phyloP scores from a whole-genome alignment of 2,329 filamentous ascomycete genomes.

The Aspergillus hortae region DNA sequence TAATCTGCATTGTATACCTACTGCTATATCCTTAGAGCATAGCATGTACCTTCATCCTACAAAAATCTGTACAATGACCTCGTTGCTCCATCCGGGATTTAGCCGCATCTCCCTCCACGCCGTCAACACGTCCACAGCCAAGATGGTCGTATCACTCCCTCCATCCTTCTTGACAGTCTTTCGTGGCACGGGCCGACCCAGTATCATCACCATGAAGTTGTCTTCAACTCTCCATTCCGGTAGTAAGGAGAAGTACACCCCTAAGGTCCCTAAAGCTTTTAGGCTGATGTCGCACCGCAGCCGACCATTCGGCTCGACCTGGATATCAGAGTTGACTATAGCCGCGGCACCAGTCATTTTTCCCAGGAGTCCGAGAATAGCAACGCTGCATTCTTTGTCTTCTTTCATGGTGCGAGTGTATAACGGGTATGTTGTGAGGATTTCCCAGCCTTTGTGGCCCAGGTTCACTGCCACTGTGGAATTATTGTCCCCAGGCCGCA shows the following conservation, averaged over 20 bases:
- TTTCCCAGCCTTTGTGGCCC: slow-evolving; percentile 68
- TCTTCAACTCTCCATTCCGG: slow-evolving; percentile 57
- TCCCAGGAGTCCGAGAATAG: slow-evolving; percentile 72
- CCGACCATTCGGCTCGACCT: slow-evolving; percentile 56
- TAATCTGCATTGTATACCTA: too few relatives aligned
- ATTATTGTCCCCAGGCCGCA: slow-evolving; percentile 28
- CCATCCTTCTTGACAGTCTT: slow-evolving; percentile 57
- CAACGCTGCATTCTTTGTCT: slow-evolving; percentile 45
- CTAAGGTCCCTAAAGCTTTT: slow-evolving; percentile 71
- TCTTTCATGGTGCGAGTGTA: slow-evolving; percentile 47
- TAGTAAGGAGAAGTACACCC: slow-evolving; percentile 72
- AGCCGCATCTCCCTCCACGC: slow-evolving; percentile 77
- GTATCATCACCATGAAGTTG: slow-evolving; percentile 71
- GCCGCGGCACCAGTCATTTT: slow-evolving; percentile 91
- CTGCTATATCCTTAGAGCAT: too few relatives aligned
- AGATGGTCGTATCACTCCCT: slow-evolving; percentile 51
- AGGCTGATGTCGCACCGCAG: slow-evolving; percentile 65
- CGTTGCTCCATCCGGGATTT: slow-evolving; percentile 73
- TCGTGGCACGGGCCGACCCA: slow-evolving; percentile 65
- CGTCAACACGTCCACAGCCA: slow-evolving; percentile 71
- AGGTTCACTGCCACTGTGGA: slow-evolving; percentile 62
- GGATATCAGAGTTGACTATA: slow-evolving; percentile 60
- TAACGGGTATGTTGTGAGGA: slow-evolving; percentile 71
- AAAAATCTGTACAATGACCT: slow-evolving; percentile 66
- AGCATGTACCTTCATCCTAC: slow-evolving; percentile 24